phyloP scores from a whole-genome alignment of 1,284 basidiomycete genomes.

The Papiliotrema terrestris region DNA sequence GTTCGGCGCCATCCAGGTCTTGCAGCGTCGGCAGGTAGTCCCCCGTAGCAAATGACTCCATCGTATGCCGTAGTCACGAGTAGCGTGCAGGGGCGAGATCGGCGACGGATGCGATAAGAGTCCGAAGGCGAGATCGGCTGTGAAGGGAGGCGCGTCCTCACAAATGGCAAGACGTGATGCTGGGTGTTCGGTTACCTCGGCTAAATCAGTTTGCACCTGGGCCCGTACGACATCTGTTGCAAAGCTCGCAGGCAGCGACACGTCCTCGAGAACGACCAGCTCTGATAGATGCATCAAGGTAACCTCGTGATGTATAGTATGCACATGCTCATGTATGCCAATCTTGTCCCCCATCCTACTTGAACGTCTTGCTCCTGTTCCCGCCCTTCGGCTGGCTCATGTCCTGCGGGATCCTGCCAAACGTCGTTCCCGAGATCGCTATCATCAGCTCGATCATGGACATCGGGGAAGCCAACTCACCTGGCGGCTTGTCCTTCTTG shows the following conservation, averaged over 20 bases:
- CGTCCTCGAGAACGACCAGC: too few species aligned
- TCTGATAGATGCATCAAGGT: too few species aligned
- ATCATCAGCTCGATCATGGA: constrained; percentile 3
- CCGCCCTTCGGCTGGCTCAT: constrained; percentile 45
- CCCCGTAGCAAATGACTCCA: background rate
- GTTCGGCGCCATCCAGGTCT: background rate
- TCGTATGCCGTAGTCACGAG: background rate
- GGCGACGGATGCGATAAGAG: too few species aligned
- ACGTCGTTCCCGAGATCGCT: constrained; percentile 32
- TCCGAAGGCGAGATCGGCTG: background rate
- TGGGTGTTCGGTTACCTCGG: too few species aligned
- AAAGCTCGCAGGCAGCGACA: too few species aligned
- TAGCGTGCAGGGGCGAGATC: too few species aligned
- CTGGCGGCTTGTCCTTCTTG: constrained; percentile 35
- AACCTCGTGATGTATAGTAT: too few species aligned
- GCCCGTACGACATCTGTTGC: too few species aligned
- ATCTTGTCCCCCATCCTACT: background rate
- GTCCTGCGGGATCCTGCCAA: constrained; percentile 40
- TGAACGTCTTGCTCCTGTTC: constrained; percentile 38
- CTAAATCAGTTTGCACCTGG: too few species aligned
- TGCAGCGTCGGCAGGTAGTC: background rate
- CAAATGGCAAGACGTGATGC: too few species aligned
- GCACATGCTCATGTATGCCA: too few species aligned
- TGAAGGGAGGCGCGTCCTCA: too few species aligned
- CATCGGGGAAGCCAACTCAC: constrained; percentile 10